phyloP scores from a whole-genome alignment of 495 filamentous ascomycete genomes.

The Podospora pseudopauciseta region DNA sequence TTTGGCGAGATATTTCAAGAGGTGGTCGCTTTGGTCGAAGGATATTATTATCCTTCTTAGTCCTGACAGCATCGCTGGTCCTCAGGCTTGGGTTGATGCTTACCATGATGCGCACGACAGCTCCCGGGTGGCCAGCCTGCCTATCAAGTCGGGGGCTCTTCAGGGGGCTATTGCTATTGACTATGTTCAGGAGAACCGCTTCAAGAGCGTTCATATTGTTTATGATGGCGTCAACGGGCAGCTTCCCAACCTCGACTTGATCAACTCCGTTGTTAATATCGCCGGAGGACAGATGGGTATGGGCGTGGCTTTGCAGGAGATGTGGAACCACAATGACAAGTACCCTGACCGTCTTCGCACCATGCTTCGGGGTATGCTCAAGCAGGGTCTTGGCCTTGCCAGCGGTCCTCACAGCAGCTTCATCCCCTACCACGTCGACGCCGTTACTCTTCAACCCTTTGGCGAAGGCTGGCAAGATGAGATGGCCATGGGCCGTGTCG shows the following conservation, averaged over 20 bases:
- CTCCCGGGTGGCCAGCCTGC: constrained; percentile 64
- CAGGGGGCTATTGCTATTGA: constrained; percentile 94
- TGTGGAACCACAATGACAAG: constrained; percentile 76
- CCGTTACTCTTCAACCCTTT: constrained; percentile 84
- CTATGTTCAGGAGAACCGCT: constrained; percentile 78
- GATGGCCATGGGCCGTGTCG: constrained; percentile 84
- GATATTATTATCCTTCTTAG: constrained; percentile 93
- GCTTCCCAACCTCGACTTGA: constrained; percentile 88
- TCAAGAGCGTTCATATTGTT: constrained; percentile 81
- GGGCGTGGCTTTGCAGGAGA: constrained; percentile 73
- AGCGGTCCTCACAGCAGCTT: constrained; percentile 90
- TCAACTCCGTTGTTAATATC: constrained; percentile 89
- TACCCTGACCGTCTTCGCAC: constrained; percentile 82
- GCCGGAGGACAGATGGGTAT: constrained; percentile 92
- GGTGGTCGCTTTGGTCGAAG: constrained; percentile 98
- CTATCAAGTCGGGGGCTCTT: constrained; percentile 86
- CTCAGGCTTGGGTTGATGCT: constrained; percentile 95
- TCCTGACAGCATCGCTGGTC: constrained; percentile 81
- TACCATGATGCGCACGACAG: constrained; percentile 85
- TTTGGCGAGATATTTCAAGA: constrained; percentile 88
- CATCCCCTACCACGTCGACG: constrained; percentile 97
- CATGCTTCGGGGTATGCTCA: constrained; percentile 90
- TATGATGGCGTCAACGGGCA: constrained; percentile 98
- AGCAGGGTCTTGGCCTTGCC: constrained; percentile 85
- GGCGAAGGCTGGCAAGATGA: constrained; percentile 96